These are phyloP conservation scores for Lumnitzera littorea DNA, from an alignment of 345 rosid genomes.

Conservation along the genomic window DNA sequence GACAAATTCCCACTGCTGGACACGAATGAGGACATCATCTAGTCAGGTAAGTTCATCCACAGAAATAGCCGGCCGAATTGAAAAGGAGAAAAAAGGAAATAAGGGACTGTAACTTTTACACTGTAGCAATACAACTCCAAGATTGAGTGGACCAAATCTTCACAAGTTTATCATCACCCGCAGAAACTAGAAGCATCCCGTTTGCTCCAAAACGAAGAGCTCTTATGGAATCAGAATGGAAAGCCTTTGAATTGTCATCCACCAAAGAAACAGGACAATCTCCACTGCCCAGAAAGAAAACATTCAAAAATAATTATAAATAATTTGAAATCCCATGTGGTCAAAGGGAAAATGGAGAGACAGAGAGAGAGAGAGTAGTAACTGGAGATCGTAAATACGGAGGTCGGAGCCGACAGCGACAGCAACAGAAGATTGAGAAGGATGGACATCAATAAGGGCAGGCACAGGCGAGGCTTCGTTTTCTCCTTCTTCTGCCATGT, in stretches of 20 bases:
- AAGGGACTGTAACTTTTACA: constrained; percentile 35
- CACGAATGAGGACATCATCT: too few relatives aligned
- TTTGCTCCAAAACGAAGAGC: constrained; percentile 59
- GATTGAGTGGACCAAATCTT: constrained; percentile 79
- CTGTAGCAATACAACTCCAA: constrained; percentile 63
- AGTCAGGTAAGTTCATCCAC: too few relatives aligned
- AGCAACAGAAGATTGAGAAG: constrained; percentile 55
- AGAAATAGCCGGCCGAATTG: too few relatives aligned
- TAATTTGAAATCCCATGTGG: neutral
- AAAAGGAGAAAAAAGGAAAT: too few relatives aligned
- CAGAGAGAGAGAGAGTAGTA: constrained; percentile 8
- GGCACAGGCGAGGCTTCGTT: constrained; percentile 65
- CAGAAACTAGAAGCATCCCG: constrained; percentile 77
- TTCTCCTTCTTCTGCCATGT: constrained; percentile 58
- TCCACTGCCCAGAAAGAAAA: constrained; percentile 27
- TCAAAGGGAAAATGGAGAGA: neutral
- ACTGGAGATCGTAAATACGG: constrained; percentile 73
- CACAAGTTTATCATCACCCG: constrained; percentile 87
- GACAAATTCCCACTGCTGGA: too few relatives aligned
- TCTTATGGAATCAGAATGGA: constrained; percentile 69
- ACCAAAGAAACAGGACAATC: constrained; percentile 37
- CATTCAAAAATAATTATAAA: neutral
- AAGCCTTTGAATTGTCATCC: constrained; percentile 53
- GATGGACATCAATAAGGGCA: constrained; percentile 66
- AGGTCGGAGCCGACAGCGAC: constrained; percentile 84